Evolutionary conservation across 495 filamentous ascomycete species (phyloP).

Genomic region (Chlorociboria aeruginascens): DNA sequence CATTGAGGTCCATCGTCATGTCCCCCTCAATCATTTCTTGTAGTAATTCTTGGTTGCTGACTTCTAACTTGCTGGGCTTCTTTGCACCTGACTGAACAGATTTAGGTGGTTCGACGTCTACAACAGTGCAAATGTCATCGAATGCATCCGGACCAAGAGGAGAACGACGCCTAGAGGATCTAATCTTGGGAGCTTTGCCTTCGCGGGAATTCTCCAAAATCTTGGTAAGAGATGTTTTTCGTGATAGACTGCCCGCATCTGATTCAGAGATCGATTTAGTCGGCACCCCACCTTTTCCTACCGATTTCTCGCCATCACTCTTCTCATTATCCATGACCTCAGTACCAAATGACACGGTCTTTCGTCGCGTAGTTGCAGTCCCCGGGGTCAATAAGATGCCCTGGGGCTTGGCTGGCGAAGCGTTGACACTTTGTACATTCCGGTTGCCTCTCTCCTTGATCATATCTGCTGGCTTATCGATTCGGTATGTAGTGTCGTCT

Average conservation of each 20-base stretch:
- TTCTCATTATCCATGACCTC: slow-evolving; percentile 44
- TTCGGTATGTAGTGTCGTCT: slow-evolving; percentile 20
- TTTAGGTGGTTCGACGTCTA: not conserved
- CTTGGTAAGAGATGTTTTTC: slow-evolving; percentile 34
- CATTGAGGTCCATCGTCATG: slow-evolving; percentile 62
- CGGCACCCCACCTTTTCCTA: slow-evolving; percentile 29
- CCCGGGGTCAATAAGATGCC: slow-evolving; percentile 84
- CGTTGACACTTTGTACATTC: slow-evolving; percentile 11
- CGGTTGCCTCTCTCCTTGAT: slow-evolving; percentile 24
- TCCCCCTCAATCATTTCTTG: slow-evolving; percentile 34
- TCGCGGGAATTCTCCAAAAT: slow-evolving; percentile 33
- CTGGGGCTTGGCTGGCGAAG: slow-evolving; percentile 24
- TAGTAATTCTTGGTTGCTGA: slow-evolving; percentile 4
- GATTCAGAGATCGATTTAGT: slow-evolving; percentile 45
- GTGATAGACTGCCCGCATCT: not conserved
- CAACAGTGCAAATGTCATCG: too few species aligned
- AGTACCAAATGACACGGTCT: slow-evolving; percentile 80
- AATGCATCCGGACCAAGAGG: too few species aligned
- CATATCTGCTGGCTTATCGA: slow-evolving; percentile 1
- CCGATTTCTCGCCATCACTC: slow-evolving; percentile 1
- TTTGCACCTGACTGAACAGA: slow-evolving; percentile 6
- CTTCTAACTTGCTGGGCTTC: slow-evolving; percentile 13
- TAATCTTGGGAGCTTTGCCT: slow-evolving; percentile 14
- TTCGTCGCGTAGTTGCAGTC: slow-evolving; percentile 61
- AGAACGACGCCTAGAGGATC: too few species aligned